Conservation (phyloP, 257 asterid species). For the Leonotis leonurus region DNA sequence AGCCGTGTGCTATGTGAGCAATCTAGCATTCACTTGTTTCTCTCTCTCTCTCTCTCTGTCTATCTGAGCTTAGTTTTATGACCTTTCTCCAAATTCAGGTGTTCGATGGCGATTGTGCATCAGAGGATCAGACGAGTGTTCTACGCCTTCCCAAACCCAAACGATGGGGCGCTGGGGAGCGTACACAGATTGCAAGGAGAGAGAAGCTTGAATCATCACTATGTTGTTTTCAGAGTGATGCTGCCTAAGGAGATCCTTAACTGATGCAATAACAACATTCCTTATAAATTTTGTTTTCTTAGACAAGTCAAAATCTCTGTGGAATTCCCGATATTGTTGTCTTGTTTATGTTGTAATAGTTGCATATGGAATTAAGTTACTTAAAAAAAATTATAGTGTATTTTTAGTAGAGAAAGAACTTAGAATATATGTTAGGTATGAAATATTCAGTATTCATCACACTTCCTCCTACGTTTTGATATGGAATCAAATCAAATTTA, state of each 20-base stretch:
- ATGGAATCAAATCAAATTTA: too few relatives aligned
- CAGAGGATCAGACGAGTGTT: conserved; percentile 81
- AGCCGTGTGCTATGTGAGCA: conserved; percentile 84
- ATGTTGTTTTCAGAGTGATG: conserved; percentile 75
- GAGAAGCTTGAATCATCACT: conserved; percentile 86
- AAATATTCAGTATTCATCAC: too few relatives aligned
- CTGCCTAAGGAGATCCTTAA: conserved; percentile 41
- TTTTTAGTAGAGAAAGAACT: too few relatives aligned
- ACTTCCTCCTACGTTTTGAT: too few relatives aligned
- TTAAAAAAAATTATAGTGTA: too few relatives aligned
- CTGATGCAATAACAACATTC: not conserved
- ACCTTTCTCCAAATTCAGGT: conserved; percentile 34
- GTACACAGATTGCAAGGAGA: conserved; percentile 85
- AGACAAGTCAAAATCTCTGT: too few relatives aligned
- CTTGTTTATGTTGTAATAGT: too few relatives aligned
- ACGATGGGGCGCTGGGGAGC: conserved; percentile 83
- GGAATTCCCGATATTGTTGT: too few relatives aligned
- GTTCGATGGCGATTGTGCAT: conserved; percentile 96
- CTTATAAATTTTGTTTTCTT: too few relatives aligned
- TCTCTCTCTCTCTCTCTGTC: not conserved
- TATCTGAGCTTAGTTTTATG: not conserved
- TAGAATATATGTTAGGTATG: too few relatives aligned
- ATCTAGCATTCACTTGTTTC: not conserved
- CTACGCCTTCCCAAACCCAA: conserved; percentile 64
- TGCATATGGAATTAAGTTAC: too few relatives aligned